Base-by-base conservation (phyloP, 768 basidiomycete species). In the Phylloporus rhodoxanthus region DNA sequence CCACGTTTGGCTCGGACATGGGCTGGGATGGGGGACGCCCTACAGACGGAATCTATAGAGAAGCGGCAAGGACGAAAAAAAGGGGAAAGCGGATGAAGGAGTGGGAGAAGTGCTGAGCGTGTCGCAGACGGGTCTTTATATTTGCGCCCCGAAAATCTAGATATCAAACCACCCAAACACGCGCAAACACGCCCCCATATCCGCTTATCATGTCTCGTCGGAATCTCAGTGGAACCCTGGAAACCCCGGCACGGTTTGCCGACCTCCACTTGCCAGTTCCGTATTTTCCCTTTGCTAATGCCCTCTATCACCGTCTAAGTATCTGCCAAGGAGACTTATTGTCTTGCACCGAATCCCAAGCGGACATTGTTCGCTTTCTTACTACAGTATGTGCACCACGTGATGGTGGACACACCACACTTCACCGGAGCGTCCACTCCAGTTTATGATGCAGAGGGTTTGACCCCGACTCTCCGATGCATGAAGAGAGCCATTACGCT, bases 1-100 rank as follows among this genome's bases (percentile, higher is more conserved):
- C 79, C 58, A 73, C 71, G 67, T 67, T 74, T 53, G 77, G 63
- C 43, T 68, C 67, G 50, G 66, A 60, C 66, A 69, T 67, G 51
- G 47, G 10, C 41, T 9, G 25, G n/a, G 45, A 39, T 51, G 15
- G 26, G 40, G 47, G 46, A 49, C 4, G 39, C 67, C 67, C 68
- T 64, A 62, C 51, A 62, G 65, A 63, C n/a, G 7, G 14, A 38
- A 47, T 62, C 62, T 67, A 62, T 59, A 59, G 57, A 48, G 50
- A 42, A 13, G 33, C 55, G 46, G 17, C 53, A 30, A 34, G 30
- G 47, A 39, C 34, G 23, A 34, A 43, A 53, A 43, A 17, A 47
- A 41, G 11, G n/a, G 34, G 48, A 52, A 43, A 50, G 53, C 14
- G 47, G 56, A 54, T 47, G 64, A 56, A 66, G 49, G 57, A 66